Evolutionary conservation across 2,329 filamentous ascomycete genomes (phyloP).

Genomic region (Septoria linicola): DNA sequence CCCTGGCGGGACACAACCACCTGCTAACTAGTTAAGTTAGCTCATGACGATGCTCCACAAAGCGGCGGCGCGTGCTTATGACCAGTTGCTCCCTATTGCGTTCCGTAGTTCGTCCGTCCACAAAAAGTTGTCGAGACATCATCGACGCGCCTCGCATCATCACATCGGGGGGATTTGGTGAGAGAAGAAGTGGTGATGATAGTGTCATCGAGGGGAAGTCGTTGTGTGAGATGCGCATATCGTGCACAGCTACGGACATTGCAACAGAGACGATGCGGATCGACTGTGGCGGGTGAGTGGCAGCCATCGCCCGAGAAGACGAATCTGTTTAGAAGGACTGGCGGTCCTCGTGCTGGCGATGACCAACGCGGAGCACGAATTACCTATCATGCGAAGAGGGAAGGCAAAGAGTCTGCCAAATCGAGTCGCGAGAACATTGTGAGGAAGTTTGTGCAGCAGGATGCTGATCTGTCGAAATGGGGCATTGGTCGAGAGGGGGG

Average conservation of each 20-base stretch:
- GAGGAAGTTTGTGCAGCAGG: not conserved
- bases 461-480: slow-evolving; percentile 7
- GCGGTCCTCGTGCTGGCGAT: not conserved
- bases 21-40: too few species aligned
- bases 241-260: slow-evolving; percentile 32
- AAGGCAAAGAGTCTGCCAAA: not conserved
- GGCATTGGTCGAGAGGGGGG: slow-evolving; percentile 5
- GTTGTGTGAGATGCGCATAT: slow-evolving; percentile 45
- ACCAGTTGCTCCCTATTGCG: slow-evolving; percentile 1
- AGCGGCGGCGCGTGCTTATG: not conserved
- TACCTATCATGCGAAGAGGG: not conserved
- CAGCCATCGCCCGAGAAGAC: slow-evolving; percentile 2
- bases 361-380: not conserved
- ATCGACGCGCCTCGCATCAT: not conserved
- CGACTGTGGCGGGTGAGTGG: slow-evolving; percentile 4
- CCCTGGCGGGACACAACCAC: not conserved
- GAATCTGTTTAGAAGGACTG: not conserved
- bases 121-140: slow-evolving; percentile 7
- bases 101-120: slow-evolving; percentile 2
- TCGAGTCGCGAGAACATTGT: not conserved
- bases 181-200: slow-evolving; percentile 26
- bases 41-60: not conserved
- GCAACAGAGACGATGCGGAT: slow-evolving; percentile 35
- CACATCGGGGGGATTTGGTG: not conserved
- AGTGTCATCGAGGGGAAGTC: slow-evolving; percentile 16